A percentile compares a stretch with the other conserved stretches of the same genome.
These are phyloP conservation scores for Schwanniomyces etchellsii DNA, from an alignment of 1,139 yeast genomes.

Conservation along the genomic window DNA sequence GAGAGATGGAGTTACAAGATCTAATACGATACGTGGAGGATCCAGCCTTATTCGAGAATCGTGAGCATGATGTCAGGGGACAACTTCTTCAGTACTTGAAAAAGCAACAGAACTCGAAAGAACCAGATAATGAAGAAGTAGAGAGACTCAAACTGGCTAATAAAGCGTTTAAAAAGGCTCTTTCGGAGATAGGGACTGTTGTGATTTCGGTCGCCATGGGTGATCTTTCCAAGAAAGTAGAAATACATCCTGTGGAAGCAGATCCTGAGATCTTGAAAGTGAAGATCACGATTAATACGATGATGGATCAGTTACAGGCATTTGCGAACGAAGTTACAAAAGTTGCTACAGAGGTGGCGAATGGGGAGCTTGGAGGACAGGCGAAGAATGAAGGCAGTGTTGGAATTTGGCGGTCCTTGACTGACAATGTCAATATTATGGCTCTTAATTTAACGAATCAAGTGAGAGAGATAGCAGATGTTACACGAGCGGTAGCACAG, in stretches of 20 bases:
- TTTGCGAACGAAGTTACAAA: slow-evolving; percentile 81
- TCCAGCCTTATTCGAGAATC: slow-evolving; percentile 30
- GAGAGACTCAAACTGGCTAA: slow-evolving; percentile 59
- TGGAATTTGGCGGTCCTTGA: slow-evolving; percentile 81
- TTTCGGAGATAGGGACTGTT: slow-evolving; percentile 75
- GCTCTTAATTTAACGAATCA: slow-evolving; percentile 81
- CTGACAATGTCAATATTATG: slow-evolving; percentile 84
- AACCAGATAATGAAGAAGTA: slow-evolving; percentile 33
- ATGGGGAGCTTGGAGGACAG: slow-evolving; percentile 85
- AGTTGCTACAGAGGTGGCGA: slow-evolving; percentile 85
- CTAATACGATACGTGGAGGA: slow-evolving; percentile 34
- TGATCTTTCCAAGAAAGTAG: slow-evolving; percentile 72
- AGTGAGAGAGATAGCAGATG: slow-evolving; percentile 82
- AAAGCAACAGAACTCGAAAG: slow-evolving; percentile 25
- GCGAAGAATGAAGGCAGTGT: slow-evolving; percentile 79
- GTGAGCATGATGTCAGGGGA: slow-evolving; percentile 27
- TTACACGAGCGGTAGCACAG: slow-evolving; percentile 76
- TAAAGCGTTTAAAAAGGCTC: slow-evolving; percentile 70
- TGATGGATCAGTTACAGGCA: slow-evolving; percentile 83
- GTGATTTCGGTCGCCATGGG: slow-evolving; percentile 85
- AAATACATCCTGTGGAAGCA: slow-evolving; percentile 63
- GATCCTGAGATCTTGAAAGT: slow-evolving; percentile 75
- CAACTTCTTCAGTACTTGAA: slow-evolving; percentile 26
- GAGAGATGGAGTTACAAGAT: slow-evolving; percentile 25
- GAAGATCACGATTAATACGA: slow-evolving; percentile 75